Evolutionary conservation across 495 filamentous ascomycete genomes (phyloP), one percentile per base, ranked within the genome.

Genomic region (Aspergillus saccharolyticus): DNA sequence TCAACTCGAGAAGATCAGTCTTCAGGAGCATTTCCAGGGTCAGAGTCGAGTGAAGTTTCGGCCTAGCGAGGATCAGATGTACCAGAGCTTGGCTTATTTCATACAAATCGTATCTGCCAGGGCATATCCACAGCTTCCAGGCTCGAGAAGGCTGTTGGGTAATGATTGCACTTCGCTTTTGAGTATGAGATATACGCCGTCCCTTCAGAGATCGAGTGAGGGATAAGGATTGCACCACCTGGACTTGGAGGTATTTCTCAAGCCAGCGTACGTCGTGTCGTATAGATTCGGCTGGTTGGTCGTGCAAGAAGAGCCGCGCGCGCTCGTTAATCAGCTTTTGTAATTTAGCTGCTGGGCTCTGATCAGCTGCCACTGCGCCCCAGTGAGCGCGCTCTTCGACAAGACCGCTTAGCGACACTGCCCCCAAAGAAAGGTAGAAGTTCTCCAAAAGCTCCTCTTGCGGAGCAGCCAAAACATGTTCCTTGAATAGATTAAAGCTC

Each of bases 211-310:
- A 87, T 51, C 87, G 81, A 20, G 86, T 84, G 47, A 96, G 79
- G 5, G 82, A 79, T 49, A 98, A 85, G 2, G 85, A 85, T 18
- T 81, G 79, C 14, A 96, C 91, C 44, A 84, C 78, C 55, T 86
- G 76, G n/a, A 97, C 87, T 9, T 74, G 78, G 14, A 99, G 73
- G 61, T 93, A 89, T 59, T 89, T 88, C 66, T 96, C 91, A 9
- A 97, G 76, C 94, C 94, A 99, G 62, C 83, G 85, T 14, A 82
- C 80, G 67, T 96, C 91, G 64, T 90, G 89, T 54, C 86, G 88
- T 58, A 97, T 83, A 9, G 80, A 72, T 54, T 91, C 86, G 4
- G 75, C 55, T 0, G 75, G 66, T 43, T 86, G 83, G 50, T 93
- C 89, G 64, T 96, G 84, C 47, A 97, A 70, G 70, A 96, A 97